Conservation (phyloP, 352 stramenopile species). For the Phytopythium ostracodes region DNA sequence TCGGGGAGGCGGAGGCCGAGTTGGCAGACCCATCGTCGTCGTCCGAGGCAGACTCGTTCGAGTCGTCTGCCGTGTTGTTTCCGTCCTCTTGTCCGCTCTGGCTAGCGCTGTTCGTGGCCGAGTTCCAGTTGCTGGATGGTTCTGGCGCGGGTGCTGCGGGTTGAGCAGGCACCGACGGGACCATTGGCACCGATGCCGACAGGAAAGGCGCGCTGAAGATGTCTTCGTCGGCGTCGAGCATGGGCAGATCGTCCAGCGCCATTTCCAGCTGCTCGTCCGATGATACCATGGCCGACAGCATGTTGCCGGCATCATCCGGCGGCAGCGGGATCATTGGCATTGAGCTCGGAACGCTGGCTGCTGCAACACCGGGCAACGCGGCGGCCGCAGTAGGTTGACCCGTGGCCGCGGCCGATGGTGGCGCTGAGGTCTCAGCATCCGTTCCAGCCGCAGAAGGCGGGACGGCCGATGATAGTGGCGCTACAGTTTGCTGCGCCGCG, state of each 20-base stretch:
- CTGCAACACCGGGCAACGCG: slow-evolving; percentile 10
- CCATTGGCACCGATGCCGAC: slow-evolving; percentile 11
- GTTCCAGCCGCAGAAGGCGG: background rate
- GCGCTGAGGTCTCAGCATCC: background rate
- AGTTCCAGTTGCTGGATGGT: slow-evolving; percentile 11
- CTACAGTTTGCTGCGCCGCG: background rate
- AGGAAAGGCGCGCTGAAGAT: slow-evolving; percentile 39
- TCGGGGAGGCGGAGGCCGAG: slow-evolving; percentile 55
- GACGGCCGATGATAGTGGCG: background rate
- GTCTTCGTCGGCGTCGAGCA: slow-evolving; percentile 68
- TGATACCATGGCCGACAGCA: slow-evolving; percentile 30
- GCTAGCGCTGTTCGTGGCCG: slow-evolving; percentile 18
- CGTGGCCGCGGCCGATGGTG: background rate
- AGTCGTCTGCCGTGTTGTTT: slow-evolving; percentile 42
- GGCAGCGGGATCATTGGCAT: slow-evolving; percentile 18
- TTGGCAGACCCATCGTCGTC: slow-evolving; percentile 54
- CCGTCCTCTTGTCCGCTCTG: slow-evolving; percentile 27
- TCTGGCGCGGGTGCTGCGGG: background rate
- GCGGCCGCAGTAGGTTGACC: background rate
- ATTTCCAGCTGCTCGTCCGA: slow-evolving; percentile 74
- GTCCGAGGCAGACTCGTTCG: slow-evolving; percentile 28
- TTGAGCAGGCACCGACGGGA: background rate
- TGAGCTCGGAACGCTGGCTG: background rate
- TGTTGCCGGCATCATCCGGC: slow-evolving; percentile 6
- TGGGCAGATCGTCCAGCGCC: slow-evolving; percentile 63